Percentiles rank a stretch among this genome's conserved stretches.
Evolutionary conservation across 2,329 filamentous ascomycete genomes (phyloP).

Genomic region (Phialophora chinensis): DNA sequence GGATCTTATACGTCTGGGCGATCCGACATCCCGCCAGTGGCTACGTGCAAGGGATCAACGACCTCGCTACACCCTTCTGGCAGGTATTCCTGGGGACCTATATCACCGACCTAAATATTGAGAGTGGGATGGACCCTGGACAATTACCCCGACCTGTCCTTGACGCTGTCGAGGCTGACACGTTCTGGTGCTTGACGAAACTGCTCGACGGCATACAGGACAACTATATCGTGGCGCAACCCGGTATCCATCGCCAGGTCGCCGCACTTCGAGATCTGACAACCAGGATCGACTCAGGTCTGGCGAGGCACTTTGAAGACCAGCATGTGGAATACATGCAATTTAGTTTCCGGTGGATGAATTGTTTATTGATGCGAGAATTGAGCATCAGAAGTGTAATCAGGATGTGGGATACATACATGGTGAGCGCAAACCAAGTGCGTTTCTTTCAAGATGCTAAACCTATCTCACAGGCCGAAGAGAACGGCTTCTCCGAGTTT

Average conservation of each 20-base stretch:
- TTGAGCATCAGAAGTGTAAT: constrained; percentile 96
- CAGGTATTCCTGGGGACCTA: constrained; percentile 95
- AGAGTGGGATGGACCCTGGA: constrained; percentile 94
- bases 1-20: constrained; percentile 96
- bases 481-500: constrained; percentile 97
- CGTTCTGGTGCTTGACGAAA: constrained; percentile 98
- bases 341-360: constrained; percentile 99
- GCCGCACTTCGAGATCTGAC: constrained; percentile 87
- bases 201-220: constrained; percentile 98
- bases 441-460: constrained; percentile 2
- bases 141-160: constrained; percentile 88
- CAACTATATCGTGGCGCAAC: constrained; percentile 97
- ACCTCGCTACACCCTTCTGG: constrained; percentile 96
- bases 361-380: constrained; percentile 96
- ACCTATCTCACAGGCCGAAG: constrained; percentile 74
- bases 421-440: constrained; percentile 65
- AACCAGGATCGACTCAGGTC: constrained; percentile 79
- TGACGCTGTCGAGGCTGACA: constrained; percentile 95
- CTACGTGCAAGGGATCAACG: constrained; percentile 98
- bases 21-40: constrained; percentile 96
- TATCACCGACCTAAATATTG: constrained; percentile 90
- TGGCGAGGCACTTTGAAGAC: constrained; percentile 86
- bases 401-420: constrained; percentile 99
- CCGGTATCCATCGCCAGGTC: constrained; percentile 94
- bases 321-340: constrained; percentile 98